These are phyloP conservation scores for Aspergillus luchuensis DNA, from an alignment of 2,329 filamentous ascomycete genomes.

Conservation along the genomic window DNA sequence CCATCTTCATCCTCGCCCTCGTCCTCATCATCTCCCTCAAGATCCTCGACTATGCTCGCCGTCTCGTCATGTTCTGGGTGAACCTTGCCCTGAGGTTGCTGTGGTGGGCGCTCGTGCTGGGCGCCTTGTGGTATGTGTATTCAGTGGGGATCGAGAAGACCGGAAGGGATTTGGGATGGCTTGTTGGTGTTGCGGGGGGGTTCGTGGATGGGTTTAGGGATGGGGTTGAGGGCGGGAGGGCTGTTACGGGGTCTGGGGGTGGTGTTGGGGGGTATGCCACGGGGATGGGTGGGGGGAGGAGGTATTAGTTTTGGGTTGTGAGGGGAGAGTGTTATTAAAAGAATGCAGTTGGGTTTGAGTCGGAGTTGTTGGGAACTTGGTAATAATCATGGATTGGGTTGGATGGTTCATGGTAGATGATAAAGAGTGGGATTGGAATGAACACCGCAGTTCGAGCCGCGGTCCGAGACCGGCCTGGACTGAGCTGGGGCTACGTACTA, in stretches of 20 bases:
- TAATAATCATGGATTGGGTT: too few species aligned
- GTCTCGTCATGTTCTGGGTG: slow-evolving; percentile 76
- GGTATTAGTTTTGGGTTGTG: not conserved
- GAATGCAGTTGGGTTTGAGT: too few species aligned
- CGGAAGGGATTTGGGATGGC: slow-evolving; percentile 45
- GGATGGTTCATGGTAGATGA: too few species aligned
- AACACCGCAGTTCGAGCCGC: too few species aligned
- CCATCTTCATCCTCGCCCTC: slow-evolving; percentile 54
- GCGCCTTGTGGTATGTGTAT: slow-evolving; percentile 59
- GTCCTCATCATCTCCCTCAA: slow-evolving; percentile 65
- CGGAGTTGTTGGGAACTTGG: too few species aligned
- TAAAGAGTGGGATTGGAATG: too few species aligned
- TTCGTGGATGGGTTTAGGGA: slow-evolving; percentile 60
- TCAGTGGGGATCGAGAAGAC: slow-evolving; percentile 37
- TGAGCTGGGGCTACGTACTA: too few species aligned
- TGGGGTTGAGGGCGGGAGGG: slow-evolving; percentile 40
- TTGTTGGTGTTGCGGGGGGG: slow-evolving; percentile 66
- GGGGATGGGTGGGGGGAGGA: not conserved
- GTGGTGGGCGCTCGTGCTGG: slow-evolving; percentile 64
- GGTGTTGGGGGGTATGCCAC: not conserved
- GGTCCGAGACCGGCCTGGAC: too few species aligned
- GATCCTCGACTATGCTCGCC: slow-evolving; percentile 68
- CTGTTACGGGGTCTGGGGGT: not conserved
- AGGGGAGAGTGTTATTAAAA: too few species aligned
- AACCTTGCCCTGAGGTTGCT: slow-evolving; percentile 63